Conservation (phyloP, 2,329 filamentous ascomycete species). For the Trichoderma lentiforme region DNA sequence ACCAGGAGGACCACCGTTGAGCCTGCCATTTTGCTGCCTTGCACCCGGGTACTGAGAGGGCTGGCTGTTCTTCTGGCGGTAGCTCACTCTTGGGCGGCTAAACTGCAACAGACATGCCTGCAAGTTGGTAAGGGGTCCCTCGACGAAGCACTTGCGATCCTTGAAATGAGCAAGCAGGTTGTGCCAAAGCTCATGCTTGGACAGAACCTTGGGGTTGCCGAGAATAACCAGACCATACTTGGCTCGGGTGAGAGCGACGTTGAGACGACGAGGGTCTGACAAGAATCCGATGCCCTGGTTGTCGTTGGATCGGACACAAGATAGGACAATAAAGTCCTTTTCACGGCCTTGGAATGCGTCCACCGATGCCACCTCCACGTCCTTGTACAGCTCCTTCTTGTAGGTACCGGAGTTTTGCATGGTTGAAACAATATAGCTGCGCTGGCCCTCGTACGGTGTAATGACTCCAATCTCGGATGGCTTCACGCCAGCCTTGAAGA, state of each 20-base stretch:
- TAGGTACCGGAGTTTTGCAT: conserved; percentile 98
- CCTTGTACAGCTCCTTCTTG: conserved; percentile 98
- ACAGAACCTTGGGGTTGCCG: conserved; percentile 94
- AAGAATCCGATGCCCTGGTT: conserved; percentile 99
- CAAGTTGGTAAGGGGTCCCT: conserved; percentile 92
- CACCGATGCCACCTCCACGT: conserved; percentile 96
- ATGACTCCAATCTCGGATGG: conserved; percentile 94
- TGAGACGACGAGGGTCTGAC: conserved; percentile 94
- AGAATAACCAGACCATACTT: conserved; percentile 96
- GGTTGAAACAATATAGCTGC: conserved; percentile 97
- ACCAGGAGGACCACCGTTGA: conserved; percentile 39
- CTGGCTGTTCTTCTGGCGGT: conserved; percentile 75
- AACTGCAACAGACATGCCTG: conserved; percentile 95
- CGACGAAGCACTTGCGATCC: conserved; percentile 91
- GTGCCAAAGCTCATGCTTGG: conserved; percentile 98
- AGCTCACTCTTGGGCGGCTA: conserved; percentile 86
- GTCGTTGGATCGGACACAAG: conserved; percentile 96
- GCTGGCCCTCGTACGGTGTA: conserved; percentile 96
- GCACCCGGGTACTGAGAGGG: conserved; percentile 63
- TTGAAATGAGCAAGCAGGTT: conserved; percentile 95
- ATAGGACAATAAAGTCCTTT: conserved; percentile 98
- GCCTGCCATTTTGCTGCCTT: conserved; percentile 40
- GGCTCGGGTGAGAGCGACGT: conserved; percentile 92
- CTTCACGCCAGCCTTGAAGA: conserved; percentile 98
- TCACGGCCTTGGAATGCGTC: conserved; percentile 98